Evolutionary conservation across 176 grass and related monocot species (phyloP).

Genomic region (Calamus simplicifolius): DNA sequence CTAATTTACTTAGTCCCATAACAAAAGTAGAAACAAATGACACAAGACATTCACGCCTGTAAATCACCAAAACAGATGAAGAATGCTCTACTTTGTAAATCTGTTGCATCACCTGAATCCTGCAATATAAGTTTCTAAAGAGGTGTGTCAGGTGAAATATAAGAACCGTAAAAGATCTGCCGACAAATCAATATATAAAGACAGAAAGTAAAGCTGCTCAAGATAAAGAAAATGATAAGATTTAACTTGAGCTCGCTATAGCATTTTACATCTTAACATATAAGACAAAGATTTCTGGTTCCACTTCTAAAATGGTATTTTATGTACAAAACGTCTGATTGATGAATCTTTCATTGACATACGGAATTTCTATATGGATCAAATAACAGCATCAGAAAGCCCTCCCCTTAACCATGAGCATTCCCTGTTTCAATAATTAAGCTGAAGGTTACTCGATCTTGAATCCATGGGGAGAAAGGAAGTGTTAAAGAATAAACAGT

Average conservation of each 20-base stretch:
- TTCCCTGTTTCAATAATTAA: conserved; percentile 30
- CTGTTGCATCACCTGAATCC: too few relatives aligned
- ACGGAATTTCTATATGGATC: neutral
- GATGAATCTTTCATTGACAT: neutral
- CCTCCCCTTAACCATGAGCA: conserved; percentile 39
- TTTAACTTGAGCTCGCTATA: conserved; percentile 56
- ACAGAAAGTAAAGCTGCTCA: conserved; percentile 2
- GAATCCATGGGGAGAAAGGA: neutral
- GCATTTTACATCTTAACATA: conserved; percentile 58
- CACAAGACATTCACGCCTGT: too few relatives aligned
- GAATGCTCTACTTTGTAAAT: too few relatives aligned
- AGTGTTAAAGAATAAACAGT: neutral
- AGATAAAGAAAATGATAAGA: conserved; percentile 7
- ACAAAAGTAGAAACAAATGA: too few relatives aligned
- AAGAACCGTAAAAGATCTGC: neutral
- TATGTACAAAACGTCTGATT: conserved; percentile 10
- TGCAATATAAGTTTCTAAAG: too few relatives aligned
- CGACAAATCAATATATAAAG: neutral
- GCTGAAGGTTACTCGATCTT: neutral
- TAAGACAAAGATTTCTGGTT: conserved; percentile 28
- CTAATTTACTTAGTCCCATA: too few relatives aligned
- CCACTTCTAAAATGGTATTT: conserved; percentile 34
- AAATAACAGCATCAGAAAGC: neutral
- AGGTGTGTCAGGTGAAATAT: too few relatives aligned
- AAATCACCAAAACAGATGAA: too few relatives aligned